Base-by-base conservation (phyloP, 805 yeast genomes). In the Jamesozyma rosinii region DNA sequence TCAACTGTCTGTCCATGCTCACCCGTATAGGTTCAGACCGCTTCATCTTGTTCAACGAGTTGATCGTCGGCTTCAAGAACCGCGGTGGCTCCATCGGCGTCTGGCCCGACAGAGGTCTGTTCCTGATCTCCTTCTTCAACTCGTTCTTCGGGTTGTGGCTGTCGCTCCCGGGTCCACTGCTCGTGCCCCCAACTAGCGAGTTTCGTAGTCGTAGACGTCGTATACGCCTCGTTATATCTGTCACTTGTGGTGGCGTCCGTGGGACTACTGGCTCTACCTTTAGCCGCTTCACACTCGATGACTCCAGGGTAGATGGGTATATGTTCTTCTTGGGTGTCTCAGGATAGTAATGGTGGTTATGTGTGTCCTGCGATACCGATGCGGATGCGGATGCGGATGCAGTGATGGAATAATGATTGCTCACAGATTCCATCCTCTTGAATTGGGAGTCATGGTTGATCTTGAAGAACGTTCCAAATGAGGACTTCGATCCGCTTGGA, bases 341-440 rank as follows among this genome's bases (percentile, higher is more conserved):
- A 30, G 47, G 44, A 3, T 31, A 17, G n/a, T 29, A 21, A 29
- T 21, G 18, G 3, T 35, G 29, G 17, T 31, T 19, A 14, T 33
- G 6, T 19, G 17, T 22, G 9, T 27, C 3, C 3, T 37, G 24
- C 26, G 33, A 6, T 18, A 30, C n/a, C n/a, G 5, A n/a, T 30
- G 10, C n/a, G 10, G 17, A 13, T 13, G n/a, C 18, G 5, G n/a
- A 11, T 31, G 34, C 18, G 9, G 34, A 14, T 31, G 34, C 9
- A 5, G 26, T 19, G 5, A 43, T 21, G 2, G 65, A 57, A 38
- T 63, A 64, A 47, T 65, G 67, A 0, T 52, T 38, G 1, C 60
- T 58, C 11, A 65, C 52, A 1, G 67, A 59, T 15, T 64, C 66
- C 64, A 64, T 54, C 40, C 49, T 51, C 14, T 53, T 45, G 47